phyloP scores from a whole-genome alignment of 2,329 filamentous ascomycete genomes.

The Cercospora zeina region DNA sequence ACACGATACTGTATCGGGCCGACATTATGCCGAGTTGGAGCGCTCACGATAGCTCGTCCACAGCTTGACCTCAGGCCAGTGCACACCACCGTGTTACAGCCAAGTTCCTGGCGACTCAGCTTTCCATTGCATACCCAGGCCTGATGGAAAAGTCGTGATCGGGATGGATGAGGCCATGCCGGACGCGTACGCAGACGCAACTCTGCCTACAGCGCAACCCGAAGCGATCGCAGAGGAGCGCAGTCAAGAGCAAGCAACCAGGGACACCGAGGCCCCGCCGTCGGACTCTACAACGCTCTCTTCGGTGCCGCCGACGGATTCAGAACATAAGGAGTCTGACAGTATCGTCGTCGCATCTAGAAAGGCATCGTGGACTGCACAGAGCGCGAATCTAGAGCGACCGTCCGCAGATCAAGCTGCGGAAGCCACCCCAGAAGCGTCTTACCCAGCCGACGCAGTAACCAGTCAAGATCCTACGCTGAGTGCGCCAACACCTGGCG shows the following conservation, averaged over 20 bases:
- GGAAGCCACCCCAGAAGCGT: neutral
- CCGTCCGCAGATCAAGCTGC: neutral
- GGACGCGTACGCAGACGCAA: constrained; percentile 11
- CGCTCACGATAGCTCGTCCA: neutral
- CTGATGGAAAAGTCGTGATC: constrained; percentile 4
- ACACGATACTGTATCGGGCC: neutral
- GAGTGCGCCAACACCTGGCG: constrained; percentile 36
- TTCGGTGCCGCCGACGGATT: constrained; percentile 26
- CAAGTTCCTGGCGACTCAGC: neutral
- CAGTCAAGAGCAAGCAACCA: constrained; percentile 9
- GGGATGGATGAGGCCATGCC: constrained; percentile 14
- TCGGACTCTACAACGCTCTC: constrained; percentile 18
- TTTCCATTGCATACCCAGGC: neutral
- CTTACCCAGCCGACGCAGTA: neutral
- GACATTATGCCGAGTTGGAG: neutral
- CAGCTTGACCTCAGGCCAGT: constrained; percentile 2
- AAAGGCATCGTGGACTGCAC: neutral
- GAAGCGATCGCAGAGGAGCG: neutral
- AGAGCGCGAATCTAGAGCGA: neutral
- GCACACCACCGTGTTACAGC: neutral
- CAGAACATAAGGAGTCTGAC: constrained; percentile 22
- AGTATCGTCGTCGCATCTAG: constrained; percentile 1
- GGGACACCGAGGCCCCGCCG: constrained; percentile 13
- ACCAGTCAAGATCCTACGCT: neutral
- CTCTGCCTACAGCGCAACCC: constrained; percentile 1